Conservation (phyloP, 768 basidiomycete species). For the Hirschioporus abietinus region DNA sequence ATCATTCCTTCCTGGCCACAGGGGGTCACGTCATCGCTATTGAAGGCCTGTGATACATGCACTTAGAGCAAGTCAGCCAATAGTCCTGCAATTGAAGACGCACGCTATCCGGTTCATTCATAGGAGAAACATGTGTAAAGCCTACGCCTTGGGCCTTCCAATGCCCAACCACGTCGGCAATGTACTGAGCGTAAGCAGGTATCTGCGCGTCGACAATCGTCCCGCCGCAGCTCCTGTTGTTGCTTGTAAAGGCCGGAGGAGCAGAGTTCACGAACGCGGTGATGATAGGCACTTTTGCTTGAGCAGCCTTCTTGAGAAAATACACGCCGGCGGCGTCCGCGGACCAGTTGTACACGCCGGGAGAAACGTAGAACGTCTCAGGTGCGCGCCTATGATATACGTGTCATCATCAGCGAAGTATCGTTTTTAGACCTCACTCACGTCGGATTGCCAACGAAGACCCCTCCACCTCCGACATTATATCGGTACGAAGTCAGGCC, state of each 20-base stretch:
- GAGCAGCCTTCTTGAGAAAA: conserved; percentile 35
- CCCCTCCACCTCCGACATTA: conserved; percentile 39
- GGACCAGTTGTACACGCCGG: conserved; percentile 35
- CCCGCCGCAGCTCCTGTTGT: conserved; percentile 16
- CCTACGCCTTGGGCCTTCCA: conserved; percentile 33
- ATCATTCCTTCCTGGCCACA: conserved; percentile 45
- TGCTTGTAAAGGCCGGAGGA: conserved; percentile 19
- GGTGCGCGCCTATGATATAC: conserved; percentile 5
- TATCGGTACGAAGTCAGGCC: conserved; percentile 39
- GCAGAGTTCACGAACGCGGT: conserved; percentile 42
- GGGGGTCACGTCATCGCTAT: conserved; percentile 14
- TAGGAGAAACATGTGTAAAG: conserved; percentile 37
- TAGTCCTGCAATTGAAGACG: not conserved
- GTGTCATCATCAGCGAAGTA: not conserved
- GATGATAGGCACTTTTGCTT: conserved; percentile 29
- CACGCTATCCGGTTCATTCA: conserved; percentile 37
- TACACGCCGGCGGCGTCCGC: conserved; percentile 35
- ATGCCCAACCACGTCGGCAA: conserved; percentile 37
- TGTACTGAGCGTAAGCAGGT: conserved; percentile 34
- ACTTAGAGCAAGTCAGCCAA: not conserved
- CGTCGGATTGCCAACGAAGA: conserved; percentile 32
- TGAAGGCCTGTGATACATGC: not conserved
- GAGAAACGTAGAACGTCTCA: conserved; percentile 15
- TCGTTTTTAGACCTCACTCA: not conserved
- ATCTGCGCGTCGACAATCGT: conserved; percentile 21